These are phyloP conservation scores for Linum lewisii DNA, from an alignment of 345 rosid species.

Conservation along the genomic window DNA sequence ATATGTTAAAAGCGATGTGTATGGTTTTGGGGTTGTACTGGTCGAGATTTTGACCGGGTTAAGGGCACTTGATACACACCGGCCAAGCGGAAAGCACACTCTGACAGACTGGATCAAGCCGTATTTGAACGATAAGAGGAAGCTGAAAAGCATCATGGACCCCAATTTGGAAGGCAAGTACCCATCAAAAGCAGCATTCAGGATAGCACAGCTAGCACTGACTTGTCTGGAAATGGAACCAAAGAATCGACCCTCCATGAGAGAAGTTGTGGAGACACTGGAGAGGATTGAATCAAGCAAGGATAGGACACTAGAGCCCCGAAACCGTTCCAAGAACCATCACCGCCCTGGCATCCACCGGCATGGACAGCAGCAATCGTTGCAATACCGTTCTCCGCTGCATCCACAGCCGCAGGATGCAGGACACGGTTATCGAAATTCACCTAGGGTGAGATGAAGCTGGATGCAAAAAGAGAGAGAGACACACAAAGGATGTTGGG, in stretches of 20 bases:
- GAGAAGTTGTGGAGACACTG: conserved; percentile 61
- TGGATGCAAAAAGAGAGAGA: neutral
- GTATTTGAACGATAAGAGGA: conserved; percentile 51
- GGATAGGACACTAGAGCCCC: conserved; percentile 45
- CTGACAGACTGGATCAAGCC: conserved; percentile 88
- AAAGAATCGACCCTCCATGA: conserved; percentile 75
- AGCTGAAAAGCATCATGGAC: conserved; percentile 63
- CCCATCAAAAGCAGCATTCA: conserved; percentile 57
- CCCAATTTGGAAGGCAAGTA: conserved; percentile 64
- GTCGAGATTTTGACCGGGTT: conserved; percentile 77
- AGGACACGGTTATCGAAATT: conserved; percentile 18
- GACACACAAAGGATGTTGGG: too few relatives aligned
- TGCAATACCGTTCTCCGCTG: conserved; percentile 45
- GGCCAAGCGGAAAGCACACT: conserved; percentile 60
- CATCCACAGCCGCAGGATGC: conserved; percentile 25
- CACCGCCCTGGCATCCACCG: conserved; percentile 16
- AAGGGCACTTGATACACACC: conserved; percentile 69
- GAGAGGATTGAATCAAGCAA: conserved; percentile 44
- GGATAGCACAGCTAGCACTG: conserved; percentile 61
- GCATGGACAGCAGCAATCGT: conserved; percentile 30
- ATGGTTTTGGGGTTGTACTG: conserved; percentile 84
- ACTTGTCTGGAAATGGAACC: conserved; percentile 64
- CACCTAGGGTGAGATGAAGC: conserved; percentile 17
- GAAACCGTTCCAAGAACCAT: conserved; percentile 24
- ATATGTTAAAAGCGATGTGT: conserved; percentile 92